These are phyloP conservation scores for Physcomitrellopsis africana DNA, from an alignment of 225 moss, liverwort and hornwort genomes.

Conservation along the genomic window DNA sequence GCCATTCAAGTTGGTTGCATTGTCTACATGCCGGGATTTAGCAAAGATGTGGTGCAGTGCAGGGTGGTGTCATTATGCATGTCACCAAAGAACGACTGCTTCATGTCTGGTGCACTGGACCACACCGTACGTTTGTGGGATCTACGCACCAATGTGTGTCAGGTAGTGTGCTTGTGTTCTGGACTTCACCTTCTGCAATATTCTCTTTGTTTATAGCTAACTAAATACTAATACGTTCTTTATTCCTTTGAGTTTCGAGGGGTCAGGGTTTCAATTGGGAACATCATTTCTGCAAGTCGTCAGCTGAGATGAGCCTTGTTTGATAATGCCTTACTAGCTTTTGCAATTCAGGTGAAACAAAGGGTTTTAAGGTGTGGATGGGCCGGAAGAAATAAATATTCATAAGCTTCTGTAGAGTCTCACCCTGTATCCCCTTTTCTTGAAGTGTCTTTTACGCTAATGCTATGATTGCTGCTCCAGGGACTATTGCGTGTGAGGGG, in stretches of 20 bases:
- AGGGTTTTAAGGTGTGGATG: slow-evolving; percentile 9
- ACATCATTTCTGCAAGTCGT: slow-evolving; percentile 17
- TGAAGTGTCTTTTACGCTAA: slow-evolving; percentile 11
- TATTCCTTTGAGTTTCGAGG: neutral
- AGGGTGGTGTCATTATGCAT: slow-evolving; percentile 87
- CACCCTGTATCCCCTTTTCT: neutral
- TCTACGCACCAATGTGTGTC: slow-evolving; percentile 73
- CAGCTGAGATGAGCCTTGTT: slow-evolving; percentile 13
- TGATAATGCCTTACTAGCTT: neutral
- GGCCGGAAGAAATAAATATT: neutral
- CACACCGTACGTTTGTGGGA: slow-evolving; percentile 90
- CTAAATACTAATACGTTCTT: neutral
- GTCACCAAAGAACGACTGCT: slow-evolving; percentile 87
- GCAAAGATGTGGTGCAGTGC: slow-evolving; percentile 43
- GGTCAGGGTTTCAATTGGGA: neutral
- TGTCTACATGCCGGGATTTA: slow-evolving; percentile 27
- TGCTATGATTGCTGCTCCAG: slow-evolving; percentile 34
- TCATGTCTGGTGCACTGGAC: slow-evolving; percentile 87
- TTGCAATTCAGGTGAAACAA: neutral
- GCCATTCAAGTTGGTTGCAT: too few relatives aligned
- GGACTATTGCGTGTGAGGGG: slow-evolving; percentile 82
- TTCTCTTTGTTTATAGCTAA: neutral
- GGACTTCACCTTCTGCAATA: neutral
- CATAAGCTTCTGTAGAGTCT: neutral
- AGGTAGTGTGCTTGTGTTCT: slow-evolving; percentile 42